These are phyloP conservation scores for Nakaseomyces glabratus DNA, from an alignment of 1,139 yeast genomes.

Conservation along the genomic window DNA sequence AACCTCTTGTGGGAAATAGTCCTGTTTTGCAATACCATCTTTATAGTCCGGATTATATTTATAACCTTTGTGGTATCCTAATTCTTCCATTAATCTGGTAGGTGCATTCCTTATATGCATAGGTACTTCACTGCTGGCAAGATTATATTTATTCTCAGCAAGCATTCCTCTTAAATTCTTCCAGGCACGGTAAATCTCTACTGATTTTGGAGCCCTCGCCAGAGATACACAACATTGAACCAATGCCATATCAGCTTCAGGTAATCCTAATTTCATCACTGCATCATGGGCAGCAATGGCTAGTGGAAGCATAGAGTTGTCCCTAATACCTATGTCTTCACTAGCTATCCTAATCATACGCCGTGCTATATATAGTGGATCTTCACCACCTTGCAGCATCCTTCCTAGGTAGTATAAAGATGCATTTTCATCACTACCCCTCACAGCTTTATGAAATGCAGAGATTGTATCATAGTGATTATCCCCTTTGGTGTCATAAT, in stretches of 20 bases:
- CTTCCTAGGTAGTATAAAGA: slow-evolving; percentile 76
- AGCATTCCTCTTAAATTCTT: slow-evolving; percentile 52
- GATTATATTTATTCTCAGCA: slow-evolving; percentile 47
- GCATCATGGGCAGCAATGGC: slow-evolving; percentile 82
- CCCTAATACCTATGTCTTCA: slow-evolving; percentile 80
- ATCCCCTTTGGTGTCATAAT: slow-evolving; percentile 85
- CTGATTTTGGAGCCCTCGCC: slow-evolving; percentile 79
- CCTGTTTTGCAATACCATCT: slow-evolving; percentile 66
- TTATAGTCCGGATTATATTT: slow-evolving; percentile 77
- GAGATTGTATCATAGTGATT: slow-evolving; percentile 90
- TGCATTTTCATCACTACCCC: slow-evolving; percentile 87
- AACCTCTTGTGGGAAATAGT: slow-evolving; percentile 52
- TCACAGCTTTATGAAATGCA: slow-evolving; percentile 82
- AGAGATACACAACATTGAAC: slow-evolving; percentile 90
- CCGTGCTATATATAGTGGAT: slow-evolving; percentile 83
- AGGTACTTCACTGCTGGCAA: slow-evolving; percentile 59
- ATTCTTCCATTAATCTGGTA: slow-evolving; percentile 74
- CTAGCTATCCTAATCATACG: slow-evolving; percentile 89
- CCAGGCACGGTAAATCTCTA: slow-evolving; percentile 74
- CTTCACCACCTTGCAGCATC: slow-evolving; percentile 90
- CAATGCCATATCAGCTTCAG: slow-evolving; percentile 83
- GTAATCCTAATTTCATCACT: slow-evolving; percentile 88
- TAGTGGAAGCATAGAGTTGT: slow-evolving; percentile 77
- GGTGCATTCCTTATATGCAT: slow-evolving; percentile 90
- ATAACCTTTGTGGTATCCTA: slow-evolving; percentile 78